Evolutionary conservation across 2,329 filamentous ascomycete genomes (phyloP), one percentile per base, ranked within the genome.

Genomic region (Neonectria hederae): DNA sequence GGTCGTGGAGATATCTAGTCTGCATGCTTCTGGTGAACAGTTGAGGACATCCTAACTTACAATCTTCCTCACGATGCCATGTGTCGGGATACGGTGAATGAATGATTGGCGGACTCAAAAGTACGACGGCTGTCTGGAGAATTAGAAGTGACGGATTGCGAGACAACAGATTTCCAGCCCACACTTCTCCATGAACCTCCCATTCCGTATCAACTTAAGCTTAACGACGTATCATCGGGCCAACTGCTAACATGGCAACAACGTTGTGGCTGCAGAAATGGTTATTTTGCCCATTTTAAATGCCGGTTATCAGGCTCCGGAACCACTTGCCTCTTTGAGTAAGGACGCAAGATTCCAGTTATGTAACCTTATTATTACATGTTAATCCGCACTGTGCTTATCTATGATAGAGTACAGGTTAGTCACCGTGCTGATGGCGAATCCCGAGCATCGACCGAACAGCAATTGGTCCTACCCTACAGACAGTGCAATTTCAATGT

Each of bases 281-380:
- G 59, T 43, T 62, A 62, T 57, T 57, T 54, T 62, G 26, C 28
- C 59, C 59, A 28, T 57, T 62, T 51, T 35, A 17, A 46, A 30
- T 22, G 14, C 30, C 10, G 38, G 26, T 24, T 40, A 30, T 35
- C 21, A 30, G 19, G 28, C 35, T 38, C 32, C 53, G 59, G 53
- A 26, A 53, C 35, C 52, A 52, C 45, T 40, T 62, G 17, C 59
- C 54, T 14, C 30, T 52, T 53, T 52, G 9, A 42, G 52, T 14
- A 43, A n/a, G 14, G 49, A 5, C 26, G 14, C 35, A 17, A 9
- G 14, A 11, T 22, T 21, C 9, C 19, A 40, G 24, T 46, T 45
- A 57, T 35, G 53, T 51, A 54, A 56, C 32, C 53, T 10, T 26
- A 56, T 62, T 30, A 56, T 7, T 35, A 21, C n/a, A 11, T 4